phyloP scores from a whole-genome alignment of 163 green algal species.

The Chlamydomonas reinhardtii region DNA sequence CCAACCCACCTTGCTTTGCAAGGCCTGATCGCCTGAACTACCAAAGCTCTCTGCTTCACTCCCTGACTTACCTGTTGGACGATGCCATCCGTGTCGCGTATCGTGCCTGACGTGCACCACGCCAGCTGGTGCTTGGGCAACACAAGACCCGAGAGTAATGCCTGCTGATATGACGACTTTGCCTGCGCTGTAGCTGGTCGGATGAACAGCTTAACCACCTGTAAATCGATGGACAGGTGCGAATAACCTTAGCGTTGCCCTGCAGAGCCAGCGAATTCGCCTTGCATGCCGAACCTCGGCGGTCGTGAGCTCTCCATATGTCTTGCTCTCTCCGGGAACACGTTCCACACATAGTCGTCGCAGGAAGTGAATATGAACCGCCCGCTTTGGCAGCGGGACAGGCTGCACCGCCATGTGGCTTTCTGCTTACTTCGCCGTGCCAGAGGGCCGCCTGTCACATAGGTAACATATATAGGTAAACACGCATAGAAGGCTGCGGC shows the following conservation, averaged over 20 bases:
- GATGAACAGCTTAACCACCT: neutral
- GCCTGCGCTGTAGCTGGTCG: neutral
- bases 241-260: neutral
- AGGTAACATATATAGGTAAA: too few species aligned
- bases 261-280: too few species aligned
- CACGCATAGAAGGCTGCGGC: too few species aligned
- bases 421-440: too few species aligned
- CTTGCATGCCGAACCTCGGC: constrained; percentile 14
- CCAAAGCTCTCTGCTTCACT: too few species aligned
- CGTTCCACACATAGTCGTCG: constrained; percentile 13
- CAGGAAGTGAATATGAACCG: constrained; percentile 27
- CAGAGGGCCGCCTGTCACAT: too few species aligned
- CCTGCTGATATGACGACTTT: neutral
- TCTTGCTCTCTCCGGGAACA: neutral
- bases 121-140: neutral
- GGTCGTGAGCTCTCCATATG: constrained; percentile 5
- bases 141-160: neutral
- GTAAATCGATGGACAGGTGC: too few species aligned
- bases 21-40: neutral
- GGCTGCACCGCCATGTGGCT: neutral
- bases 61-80: neutral
- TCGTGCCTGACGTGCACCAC: constrained; percentile 10
- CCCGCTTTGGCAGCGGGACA: constrained; percentile 14
- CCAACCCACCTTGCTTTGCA: too few species aligned
- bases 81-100: neutral